Conservation (phyloP, 163 green algal genomes). For the Scenedesmus sp. region DNA sequence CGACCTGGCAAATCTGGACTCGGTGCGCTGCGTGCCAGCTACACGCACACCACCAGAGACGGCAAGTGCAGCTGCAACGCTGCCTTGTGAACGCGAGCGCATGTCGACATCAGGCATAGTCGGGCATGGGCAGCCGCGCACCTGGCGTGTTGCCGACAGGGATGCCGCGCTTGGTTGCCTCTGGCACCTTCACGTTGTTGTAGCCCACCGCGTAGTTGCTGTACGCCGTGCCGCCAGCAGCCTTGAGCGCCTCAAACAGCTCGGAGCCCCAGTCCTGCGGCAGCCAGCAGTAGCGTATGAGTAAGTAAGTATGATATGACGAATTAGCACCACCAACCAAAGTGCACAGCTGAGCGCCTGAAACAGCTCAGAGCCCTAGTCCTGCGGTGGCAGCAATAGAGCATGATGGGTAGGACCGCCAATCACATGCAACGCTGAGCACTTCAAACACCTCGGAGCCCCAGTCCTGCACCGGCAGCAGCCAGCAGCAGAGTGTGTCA, state of each 20-base stretch:
- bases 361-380: constrained; percentile 96
- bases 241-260: constrained; percentile 91
- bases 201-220: constrained; percentile 99
- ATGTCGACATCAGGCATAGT: no score
- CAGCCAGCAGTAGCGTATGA: not conserved
- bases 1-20: no score
- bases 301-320: not conserved
- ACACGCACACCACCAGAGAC: no score
- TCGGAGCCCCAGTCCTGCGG: constrained; percentile 90
- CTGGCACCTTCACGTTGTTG: constrained; percentile 97
- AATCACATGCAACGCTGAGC: no score
- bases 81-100: no score
- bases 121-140: constrained; percentile 35
- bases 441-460: no score
- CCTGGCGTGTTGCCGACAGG: constrained; percentile 98
- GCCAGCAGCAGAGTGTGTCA: no score
- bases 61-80: no score
- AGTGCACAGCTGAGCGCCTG: constrained; percentile 79
- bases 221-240: constrained; percentile 91
- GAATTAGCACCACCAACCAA: constrained; percentile 54
- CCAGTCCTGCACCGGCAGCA: no score
- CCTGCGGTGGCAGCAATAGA: constrained; percentile 60
- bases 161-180: constrained; percentile 92
- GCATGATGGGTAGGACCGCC: no score
- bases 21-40: no score